Evolutionary conservation across 73 alveolate genomes (phyloP), one percentile per base, ranked within the genome.

Genomic region (Paramecium octaurelia): DNA sequence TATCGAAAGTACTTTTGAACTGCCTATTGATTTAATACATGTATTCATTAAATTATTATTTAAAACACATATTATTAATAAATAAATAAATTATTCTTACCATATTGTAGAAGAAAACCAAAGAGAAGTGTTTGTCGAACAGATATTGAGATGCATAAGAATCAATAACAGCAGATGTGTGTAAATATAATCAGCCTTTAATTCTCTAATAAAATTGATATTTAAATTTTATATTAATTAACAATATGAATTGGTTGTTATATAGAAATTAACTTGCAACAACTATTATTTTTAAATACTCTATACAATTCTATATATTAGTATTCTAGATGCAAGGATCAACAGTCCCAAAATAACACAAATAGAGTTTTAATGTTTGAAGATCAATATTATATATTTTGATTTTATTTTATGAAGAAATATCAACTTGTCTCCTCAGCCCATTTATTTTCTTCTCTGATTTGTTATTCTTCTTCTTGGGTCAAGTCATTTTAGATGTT

Each of bases 391-490:
- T 64, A 64, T 64, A 8, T n/a, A 4, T 48, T 10, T 64, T 31
- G 31, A 8, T 64, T 64, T 3, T 3, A 80, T 80, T 18, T 54
- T 54, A 54, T 54, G 69, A 54, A 54, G 91, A 80, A 20, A 14
- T 3, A 18, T 80, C 91, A 89, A 89, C 89, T 70, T 16, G 96
- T 97, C 73, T 93, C 96, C 86, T 96, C 99, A 4, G 97, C 99
- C 97, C 97, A 94, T 94, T 97, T 95, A 54, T 96, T 97, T 90
- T 97, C 99, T 48, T 97, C 99, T 50, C 95, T 94, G 1, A 97
- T 93, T 93, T 96, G 96, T 68, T 96, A 96, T 93, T 97, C 99
- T 95, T 97, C 99, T 86, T 97, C 99, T 34, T 98, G 96, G 36
- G 99, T 96, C 88, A 97, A 96, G 24, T 97, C 99, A 86, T 97